Conservation (phyloP, 139 green algal genomes). For the Chlamydomonas sp. region DNA sequence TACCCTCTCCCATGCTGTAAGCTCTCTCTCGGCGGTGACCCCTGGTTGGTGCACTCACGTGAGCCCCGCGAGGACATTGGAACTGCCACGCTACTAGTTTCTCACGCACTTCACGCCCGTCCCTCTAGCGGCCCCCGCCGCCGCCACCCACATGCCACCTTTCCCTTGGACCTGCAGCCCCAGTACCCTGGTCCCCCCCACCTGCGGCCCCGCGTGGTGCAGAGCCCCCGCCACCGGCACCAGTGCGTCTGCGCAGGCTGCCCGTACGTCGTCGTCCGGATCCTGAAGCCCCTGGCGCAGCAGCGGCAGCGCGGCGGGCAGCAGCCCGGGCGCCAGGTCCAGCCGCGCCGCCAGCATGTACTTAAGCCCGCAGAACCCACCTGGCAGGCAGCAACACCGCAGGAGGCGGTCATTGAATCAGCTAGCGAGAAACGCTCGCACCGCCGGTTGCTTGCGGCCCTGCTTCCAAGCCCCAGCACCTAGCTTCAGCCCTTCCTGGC, state of each 20-base stretch:
- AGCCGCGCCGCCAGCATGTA: constrained; percentile 84
- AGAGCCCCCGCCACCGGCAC: constrained; percentile 77
- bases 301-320: constrained; percentile 70
- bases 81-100: background rate
- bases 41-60: too few species aligned
- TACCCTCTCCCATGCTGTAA: too few species aligned
- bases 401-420: too few species aligned
- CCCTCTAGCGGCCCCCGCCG: too few species aligned
- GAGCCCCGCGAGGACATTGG: too few species aligned
- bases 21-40: too few species aligned
- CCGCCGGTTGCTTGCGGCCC: too few species aligned
- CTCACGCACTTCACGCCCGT: background rate
- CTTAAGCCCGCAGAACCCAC: constrained; percentile 90
- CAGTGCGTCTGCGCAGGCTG: constrained; percentile 90
- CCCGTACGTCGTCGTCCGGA: constrained; percentile 91
- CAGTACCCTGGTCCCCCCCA: background rate
- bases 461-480: background rate
- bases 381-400: constrained; percentile 60
- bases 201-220: constrained; percentile 12
- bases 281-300: constrained; percentile 76
- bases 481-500: background rate
- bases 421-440: too few species aligned
- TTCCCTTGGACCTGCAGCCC: background rate
- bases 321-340: constrained; percentile 54
- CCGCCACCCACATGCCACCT: background rate